Conservation (phyloP, 164 flowering plant species). For the Paratinospora sagittata region DNA sequence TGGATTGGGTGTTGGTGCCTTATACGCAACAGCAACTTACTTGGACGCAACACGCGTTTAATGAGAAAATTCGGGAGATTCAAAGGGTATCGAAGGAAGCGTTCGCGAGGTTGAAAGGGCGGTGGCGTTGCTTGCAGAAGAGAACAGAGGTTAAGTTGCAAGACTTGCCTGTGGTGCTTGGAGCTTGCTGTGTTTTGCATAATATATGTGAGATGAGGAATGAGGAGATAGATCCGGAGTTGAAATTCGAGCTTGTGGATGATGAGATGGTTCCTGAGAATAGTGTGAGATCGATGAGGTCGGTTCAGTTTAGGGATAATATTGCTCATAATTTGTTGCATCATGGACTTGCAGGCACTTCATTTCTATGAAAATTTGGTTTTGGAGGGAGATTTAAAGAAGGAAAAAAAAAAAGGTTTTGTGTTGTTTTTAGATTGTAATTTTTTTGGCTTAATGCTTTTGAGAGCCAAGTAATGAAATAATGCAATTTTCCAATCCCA, state of each 20-base stretch:
- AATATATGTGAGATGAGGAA: constrained; percentile 69
- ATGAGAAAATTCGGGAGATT: constrained; percentile 46
- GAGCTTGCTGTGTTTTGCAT: constrained; percentile 80
- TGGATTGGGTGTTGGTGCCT: constrained; percentile 76
- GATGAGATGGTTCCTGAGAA: constrained; percentile 58
- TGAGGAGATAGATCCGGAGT: constrained; percentile 46
- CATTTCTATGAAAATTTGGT: constrained; percentile 24
- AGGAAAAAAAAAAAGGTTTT: too few species aligned
- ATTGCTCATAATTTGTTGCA: constrained; percentile 77
- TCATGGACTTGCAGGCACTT: constrained; percentile 58
- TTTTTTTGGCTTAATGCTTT: not conserved
- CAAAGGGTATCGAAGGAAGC: constrained; percentile 47
- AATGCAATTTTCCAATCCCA: not conserved
- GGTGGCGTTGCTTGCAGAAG: constrained; percentile 88
- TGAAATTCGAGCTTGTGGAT: constrained; percentile 43
- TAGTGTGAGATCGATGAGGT: constrained; percentile 28
- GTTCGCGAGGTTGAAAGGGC: constrained; percentile 52
- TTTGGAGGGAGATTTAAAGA: too few species aligned
- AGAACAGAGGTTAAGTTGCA: constrained; percentile 76
- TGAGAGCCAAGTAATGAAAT: not conserved
- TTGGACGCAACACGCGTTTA: constrained; percentile 78
- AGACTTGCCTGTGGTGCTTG: constrained; percentile 74
- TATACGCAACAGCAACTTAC: constrained; percentile 61
- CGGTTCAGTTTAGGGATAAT: constrained; percentile 53
- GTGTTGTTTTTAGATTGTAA: not conserved